phyloP scores from a whole-genome alignment of 2,329 filamentous ascomycete genomes.

The Penicillium sp. region DNA sequence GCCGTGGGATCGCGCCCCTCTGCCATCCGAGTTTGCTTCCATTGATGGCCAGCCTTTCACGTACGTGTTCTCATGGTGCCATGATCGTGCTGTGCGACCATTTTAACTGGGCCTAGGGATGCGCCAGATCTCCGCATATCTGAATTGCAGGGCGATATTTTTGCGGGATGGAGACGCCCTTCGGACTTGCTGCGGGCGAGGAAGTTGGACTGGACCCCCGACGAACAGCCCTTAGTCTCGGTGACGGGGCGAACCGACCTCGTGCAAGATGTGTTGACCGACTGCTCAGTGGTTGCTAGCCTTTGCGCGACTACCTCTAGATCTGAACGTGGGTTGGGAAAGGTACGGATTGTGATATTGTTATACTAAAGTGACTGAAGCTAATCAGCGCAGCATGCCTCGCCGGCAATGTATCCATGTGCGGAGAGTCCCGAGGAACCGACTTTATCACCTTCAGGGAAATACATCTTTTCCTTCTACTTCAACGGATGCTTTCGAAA shows the following conservation, averaged over 20 bases:
- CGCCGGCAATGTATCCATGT: constrained; percentile 72
- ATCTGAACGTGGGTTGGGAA: constrained; percentile 64
- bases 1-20: constrained; percentile 71
- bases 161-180: constrained; percentile 80
- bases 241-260: constrained; percentile 67
- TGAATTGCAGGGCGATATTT: constrained; percentile 67
- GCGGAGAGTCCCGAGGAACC: constrained; percentile 59
- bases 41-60: constrained; percentile 56
- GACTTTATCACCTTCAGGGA: constrained; percentile 70
- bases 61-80: constrained; percentile 47
- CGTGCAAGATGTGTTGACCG: constrained; percentile 91
- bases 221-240: constrained; percentile 53
- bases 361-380: neutral
- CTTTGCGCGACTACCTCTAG: constrained; percentile 77
- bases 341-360: constrained; percentile 47
- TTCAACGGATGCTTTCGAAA: constrained; percentile 92
- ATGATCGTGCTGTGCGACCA: neutral
- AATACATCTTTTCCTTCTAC: constrained; percentile 87
- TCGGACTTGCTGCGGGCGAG: constrained; percentile 58
- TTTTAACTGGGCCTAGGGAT: constrained; percentile 56
- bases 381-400: constrained; percentile 57
- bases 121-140: constrained; percentile 69
- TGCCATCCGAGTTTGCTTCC: constrained; percentile 60
- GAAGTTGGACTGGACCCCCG: constrained; percentile 25
- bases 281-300: constrained; percentile 96